phyloP scores from a whole-genome alignment of 129 eudicot species.

The Logfia minima region DNA sequence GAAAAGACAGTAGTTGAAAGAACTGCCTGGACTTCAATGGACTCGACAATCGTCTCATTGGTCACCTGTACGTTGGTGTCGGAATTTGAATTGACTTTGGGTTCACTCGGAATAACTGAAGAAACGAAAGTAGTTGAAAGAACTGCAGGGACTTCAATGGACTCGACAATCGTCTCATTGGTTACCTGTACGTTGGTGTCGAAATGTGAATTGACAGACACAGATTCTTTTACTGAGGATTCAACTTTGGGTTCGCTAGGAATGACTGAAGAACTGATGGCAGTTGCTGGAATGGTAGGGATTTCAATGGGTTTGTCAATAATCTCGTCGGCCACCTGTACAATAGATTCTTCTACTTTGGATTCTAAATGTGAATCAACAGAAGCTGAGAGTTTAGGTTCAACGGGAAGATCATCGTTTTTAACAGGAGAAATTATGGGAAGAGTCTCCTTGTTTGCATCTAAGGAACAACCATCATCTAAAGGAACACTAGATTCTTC shows the following conservation, averaged over 20 bases:
- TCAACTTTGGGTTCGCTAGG: neutral
- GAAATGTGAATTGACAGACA: neutral
- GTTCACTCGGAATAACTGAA: neutral
- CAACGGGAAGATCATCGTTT: conserved; percentile 20
- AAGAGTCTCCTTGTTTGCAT: conserved; percentile 24
- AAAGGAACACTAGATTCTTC: conserved; percentile 20
- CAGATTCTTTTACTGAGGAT: neutral
- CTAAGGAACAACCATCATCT: conserved; percentile 23
- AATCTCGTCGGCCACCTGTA: neutral
- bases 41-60: neutral
- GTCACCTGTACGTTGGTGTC: neutral
- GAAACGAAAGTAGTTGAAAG: too few relatives aligned
- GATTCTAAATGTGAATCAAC: neutral
- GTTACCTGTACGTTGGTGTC: conserved; percentile 2
- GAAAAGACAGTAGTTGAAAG: neutral
- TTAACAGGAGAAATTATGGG: conserved; percentile 19
- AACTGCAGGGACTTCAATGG: neutral
- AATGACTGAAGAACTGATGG: neutral
- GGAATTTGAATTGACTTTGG: neutral
- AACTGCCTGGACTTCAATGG: neutral
- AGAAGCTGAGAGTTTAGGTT: conserved; percentile 11
- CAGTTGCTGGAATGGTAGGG: neutral
- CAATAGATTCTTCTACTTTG: neutral
- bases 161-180: neutral
- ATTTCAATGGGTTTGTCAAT: neutral